phyloP scores from a whole-genome alignment of 176 grass and related monocot genomes.

The Rhipidocladum racemiflorum region DNA sequence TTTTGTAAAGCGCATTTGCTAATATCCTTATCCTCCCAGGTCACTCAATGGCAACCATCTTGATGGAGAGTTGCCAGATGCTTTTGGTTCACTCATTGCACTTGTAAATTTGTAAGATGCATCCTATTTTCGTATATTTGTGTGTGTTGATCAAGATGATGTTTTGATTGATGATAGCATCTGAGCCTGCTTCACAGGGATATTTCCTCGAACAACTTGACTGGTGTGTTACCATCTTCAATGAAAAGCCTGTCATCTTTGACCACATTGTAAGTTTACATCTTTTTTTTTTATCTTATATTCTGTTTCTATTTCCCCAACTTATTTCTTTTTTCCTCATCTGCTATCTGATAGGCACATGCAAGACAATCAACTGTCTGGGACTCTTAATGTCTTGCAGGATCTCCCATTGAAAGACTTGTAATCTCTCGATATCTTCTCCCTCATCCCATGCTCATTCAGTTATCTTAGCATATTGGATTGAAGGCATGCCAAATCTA shows the following conservation, averaged over 20 bases:
- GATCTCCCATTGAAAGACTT: conserved; percentile 86
- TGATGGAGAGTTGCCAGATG: conserved; percentile 72
- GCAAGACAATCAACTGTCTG: conserved; percentile 78
- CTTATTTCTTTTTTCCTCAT: neutral
- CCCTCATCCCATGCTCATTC: neutral
- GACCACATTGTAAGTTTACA: conserved; percentile 77
- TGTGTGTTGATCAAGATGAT: neutral
- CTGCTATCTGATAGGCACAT: conserved; percentile 54
- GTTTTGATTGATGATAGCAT: conserved; percentile 20
- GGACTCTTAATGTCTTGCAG: conserved; percentile 69
- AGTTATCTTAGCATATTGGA: neutral
- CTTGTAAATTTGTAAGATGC: conserved; percentile 90
- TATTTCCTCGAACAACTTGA: conserved; percentile 85
- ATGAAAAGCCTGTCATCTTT: conserved; percentile 78
- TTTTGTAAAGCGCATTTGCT: neutral
- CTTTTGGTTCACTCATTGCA: conserved; percentile 61
- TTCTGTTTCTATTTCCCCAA: neutral
- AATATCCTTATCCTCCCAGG: conserved; percentile 41
- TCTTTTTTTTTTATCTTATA: conserved; percentile 16
- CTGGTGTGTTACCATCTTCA: conserved; percentile 64
- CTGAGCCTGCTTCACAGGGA: conserved; percentile 45
- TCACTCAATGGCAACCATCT: conserved; percentile 83
- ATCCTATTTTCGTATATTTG: neutral
- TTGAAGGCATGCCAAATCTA: conserved; percentile 6
- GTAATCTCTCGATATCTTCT: conserved; percentile 40